Evolutionary conservation across 805 yeast genomes (phyloP), one percentile per base, ranked within the genome.

Genomic region (Monosporozyma servazzii): DNA sequence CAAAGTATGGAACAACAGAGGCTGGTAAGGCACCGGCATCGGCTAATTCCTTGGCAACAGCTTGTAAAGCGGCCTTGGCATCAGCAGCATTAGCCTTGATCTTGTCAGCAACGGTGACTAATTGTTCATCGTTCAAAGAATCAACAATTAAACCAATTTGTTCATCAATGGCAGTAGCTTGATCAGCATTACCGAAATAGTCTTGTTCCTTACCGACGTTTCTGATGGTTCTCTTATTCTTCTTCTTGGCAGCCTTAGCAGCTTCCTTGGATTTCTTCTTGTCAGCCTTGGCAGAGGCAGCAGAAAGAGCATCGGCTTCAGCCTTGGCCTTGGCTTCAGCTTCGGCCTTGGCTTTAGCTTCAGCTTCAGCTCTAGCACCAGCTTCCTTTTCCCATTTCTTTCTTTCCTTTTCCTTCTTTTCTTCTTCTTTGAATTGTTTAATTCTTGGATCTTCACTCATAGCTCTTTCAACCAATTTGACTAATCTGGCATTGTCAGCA

Each of bases 341-440:
- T 62, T 86, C 96, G 67, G 83, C 84, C 73, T 84, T 84, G 53
- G 81, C 82, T 68, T 86, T 84, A 48, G 91, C 95, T 66, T 88
- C 99, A 55, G 96, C 96, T 58, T 95, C 98, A 69, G 88, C 84
- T 77, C 98, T 86, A 31, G 95, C 82, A 61, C 96, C 98, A 50
- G 98, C 96, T 71, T 90, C 98, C 71, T 84, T 86, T 72, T 93
- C 98, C 98, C 98, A 91, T 74, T 91, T 93, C 78, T 77, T 81
- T 71, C 81, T 82, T 67, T 87, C 99, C 78, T 91, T 91, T 70
- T 87, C 98, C 70, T 84, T 84, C 81, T 87, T 88, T 72, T 90
- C 98, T 49, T 81, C 86, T 60, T 91, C 96, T 76, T 90, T 91
- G 83, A 90, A 90, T 66, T 78, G 66, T 75, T 84, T 88, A 72